Base-by-base conservation (phyloP, 352 stramenopile genomes). In the Phytophthora aleatoria region DNA sequence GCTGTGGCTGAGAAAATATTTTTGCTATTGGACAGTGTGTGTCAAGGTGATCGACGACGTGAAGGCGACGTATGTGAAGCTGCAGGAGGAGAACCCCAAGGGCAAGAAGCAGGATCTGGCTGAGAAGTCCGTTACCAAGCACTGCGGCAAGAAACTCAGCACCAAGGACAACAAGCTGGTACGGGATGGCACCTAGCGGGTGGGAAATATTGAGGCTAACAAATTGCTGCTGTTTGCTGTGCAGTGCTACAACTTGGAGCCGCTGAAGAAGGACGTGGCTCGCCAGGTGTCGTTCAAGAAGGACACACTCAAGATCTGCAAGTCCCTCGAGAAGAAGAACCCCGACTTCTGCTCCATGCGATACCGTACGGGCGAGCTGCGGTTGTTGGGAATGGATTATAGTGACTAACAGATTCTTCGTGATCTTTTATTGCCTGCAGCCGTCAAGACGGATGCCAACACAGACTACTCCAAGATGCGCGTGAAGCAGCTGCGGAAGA, bases 401-500 rank as follows among this genome's bases (percentile, higher is more conserved):
- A 5, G 24, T 61, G 5, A 66, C 52, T 53, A 30, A 50, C 30
- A 35, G 10, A 11, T 62, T 27, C 10, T 43, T 59, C 31, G 27
- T 57, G 36, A 33, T 64, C 13, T 36, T 43, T 52, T 43, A 20
- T 52, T 64, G 13, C 10, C 1, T 48, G 35, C 44, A 96, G 93
- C 94, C 39, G 85, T 98, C 60, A 98, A 98, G 81, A 92, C 96
- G 51, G 92, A 98, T 49, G 88, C 90, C 58, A 94, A 92, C 76
- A 98, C 94, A 69, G 92, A 98, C 67, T 98, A 98, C 85, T 89
- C 79, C 36, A 98, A 97, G 79, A 73, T 98, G 70, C 91, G 93
- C 59, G 94, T 98, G 33, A 98, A 97, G 88, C 85, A 98, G 70
- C 86, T 98, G 43, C 97, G 96, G 74, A 91, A 96, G 74, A 98